These are phyloP conservation scores for Solanum pinnatisectum DNA, from an alignment of 257 asterid genomes.

Conservation along the genomic window DNA sequence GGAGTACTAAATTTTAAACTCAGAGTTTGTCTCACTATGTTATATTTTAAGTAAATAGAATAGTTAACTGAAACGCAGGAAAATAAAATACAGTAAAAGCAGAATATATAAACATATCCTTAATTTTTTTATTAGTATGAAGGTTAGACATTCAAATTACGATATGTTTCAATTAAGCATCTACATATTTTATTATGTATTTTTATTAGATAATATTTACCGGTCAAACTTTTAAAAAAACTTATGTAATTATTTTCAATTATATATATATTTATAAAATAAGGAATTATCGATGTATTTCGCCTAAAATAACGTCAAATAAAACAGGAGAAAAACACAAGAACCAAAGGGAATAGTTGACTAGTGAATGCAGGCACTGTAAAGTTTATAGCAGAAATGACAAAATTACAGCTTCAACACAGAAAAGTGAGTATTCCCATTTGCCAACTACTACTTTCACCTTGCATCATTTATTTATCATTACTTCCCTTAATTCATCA, in stretches of 20 bases:
- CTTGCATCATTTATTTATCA: constrained; percentile 8
- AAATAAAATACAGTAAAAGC: not conserved
- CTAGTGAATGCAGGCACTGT: constrained; percentile 2
- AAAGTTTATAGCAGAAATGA: constrained; percentile 2
- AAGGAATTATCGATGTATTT: not conserved
- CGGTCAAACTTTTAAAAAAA: fast-evolving
- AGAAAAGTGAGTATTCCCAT: not conserved
- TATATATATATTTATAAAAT: too few relatives aligned
- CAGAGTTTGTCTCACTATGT: not conserved
- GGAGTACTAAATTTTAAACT: not conserved
- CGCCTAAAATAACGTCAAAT: not conserved
- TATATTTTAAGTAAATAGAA: not conserved
- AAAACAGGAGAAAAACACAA: not conserved
- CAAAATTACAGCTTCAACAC: constrained; percentile 3
- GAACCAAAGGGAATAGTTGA: constrained; percentile 4
- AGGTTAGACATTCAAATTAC: not conserved
- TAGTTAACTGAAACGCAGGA: not conserved
- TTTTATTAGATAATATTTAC: not conserved
- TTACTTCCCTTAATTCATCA: not conserved
- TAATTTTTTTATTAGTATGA: not conserved
- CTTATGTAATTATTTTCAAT: fast-evolving
- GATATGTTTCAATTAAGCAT: too few relatives aligned
- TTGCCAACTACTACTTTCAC: not conserved
- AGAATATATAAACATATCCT: not conserved
- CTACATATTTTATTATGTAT: too few relatives aligned